Evolutionary conservation across 1,139 yeast species (phyloP).

Genomic region (Saccharomyces hybrid): DNA sequence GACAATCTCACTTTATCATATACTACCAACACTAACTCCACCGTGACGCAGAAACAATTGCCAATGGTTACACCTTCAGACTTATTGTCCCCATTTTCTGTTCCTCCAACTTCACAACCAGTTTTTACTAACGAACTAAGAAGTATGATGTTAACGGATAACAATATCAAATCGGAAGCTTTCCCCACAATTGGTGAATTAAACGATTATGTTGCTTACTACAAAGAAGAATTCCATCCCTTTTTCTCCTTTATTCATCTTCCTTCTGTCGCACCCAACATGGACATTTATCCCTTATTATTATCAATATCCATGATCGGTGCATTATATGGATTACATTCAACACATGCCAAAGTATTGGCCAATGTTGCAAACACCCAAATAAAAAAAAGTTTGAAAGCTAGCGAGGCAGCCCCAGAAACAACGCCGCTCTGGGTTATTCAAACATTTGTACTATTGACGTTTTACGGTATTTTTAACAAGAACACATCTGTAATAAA

Average conservation of each 20-base stretch:
- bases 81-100: conserved; percentile 1
- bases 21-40: not conserved
- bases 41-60: not conserved
- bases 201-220: conserved; percentile 63
- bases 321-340: conserved; percentile 78
- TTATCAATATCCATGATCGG: conserved; percentile 87
- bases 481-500: conserved; percentile 67
- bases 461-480: conserved; percentile 74
- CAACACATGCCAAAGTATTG: conserved; percentile 64
- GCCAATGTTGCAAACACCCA: conserved; percentile 74
- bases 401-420: conserved; percentile 46
- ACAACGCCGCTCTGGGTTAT: conserved; percentile 78
- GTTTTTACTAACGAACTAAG: conserved; percentile 48
- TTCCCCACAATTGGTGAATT: conserved; percentile 71
- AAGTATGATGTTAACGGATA: conserved; percentile 42
- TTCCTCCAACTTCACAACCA: not conserved
- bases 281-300: conserved; percentile 62
- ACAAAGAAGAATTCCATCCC: conserved; percentile 66
- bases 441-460: conserved; percentile 74
- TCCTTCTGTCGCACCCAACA: conserved; percentile 52
- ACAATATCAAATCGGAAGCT: conserved; percentile 44
- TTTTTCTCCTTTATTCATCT: conserved; percentile 82
- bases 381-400: conserved; percentile 68
- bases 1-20: not conserved
- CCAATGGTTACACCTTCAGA: not conserved